Base-by-base conservation (phyloP, 208 protist genomes). In the Jaenimonas drosophilae region DNA sequence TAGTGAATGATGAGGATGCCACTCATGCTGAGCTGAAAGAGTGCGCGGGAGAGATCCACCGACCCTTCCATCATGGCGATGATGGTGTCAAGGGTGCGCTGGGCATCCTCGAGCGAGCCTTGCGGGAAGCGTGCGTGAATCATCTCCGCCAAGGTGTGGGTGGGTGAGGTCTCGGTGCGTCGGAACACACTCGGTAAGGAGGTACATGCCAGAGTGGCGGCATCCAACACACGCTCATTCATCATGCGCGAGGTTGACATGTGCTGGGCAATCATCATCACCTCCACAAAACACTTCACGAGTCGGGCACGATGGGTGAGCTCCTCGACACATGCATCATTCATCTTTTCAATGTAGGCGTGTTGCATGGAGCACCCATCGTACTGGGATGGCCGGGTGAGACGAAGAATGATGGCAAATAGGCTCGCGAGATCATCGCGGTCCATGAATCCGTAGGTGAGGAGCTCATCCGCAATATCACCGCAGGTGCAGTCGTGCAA, bases 11-110 rank as follows among this genome's bases (percentile, higher is more conserved):
- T 17, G 11, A 56, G 20, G 16, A 56, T 24, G 19, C 21, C 24
- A 17, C 33, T 30, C 6, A 17, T 9, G 50, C 17, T 46, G 38
- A 43, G 33, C 19, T 38, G 14, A 28, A 56, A 56, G 19, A 56
- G 33, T 24, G 50, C 32, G 3, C 28, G 25, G 6, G n/a, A 25
- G 11, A 56, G 32, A 16, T 9, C 34, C 4, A 40, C 30, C 6
- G 26, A 32, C 6, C 39, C 50, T 25, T 46, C 21, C 16, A 56
- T 49, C n/a, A 56, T 11, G 14, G 9, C 19, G 9, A 28, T 39
- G 5, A 56, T 17, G 16, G 50, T 49, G 7, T 9, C 21, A 17
- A 56, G 11, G 14, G 37, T 17, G 16, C 5, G 5, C 4, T 19
- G 4, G 23, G 25, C 17, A 12, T 40, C 20, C 16, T 46, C 39